Base-by-base conservation (phyloP, 352 stramenopile genomes). In the Phytophthora constricta region DNA sequence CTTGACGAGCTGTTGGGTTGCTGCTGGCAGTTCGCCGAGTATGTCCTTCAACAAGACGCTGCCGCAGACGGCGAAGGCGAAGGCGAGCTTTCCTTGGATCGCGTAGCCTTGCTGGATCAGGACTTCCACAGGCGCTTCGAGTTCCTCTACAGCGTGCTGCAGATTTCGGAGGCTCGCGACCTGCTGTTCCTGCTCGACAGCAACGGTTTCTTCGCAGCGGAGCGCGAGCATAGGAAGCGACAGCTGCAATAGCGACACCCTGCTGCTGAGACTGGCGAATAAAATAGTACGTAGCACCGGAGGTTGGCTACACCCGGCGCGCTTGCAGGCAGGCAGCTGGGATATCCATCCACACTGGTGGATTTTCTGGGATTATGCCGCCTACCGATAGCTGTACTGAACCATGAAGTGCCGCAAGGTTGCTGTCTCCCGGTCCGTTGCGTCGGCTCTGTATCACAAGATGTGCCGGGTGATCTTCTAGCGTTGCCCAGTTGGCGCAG, bases 11-110 rank as follows among this genome's bases (percentile, higher is more conserved):
- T 93, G 27, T 48, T 95, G 20, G 47, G 45, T 27, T 86, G 79
- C 59, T 91, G 79, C 71, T 93, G 87, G 87, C 58, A 76, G 26
- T 92, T 95, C 46, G 72, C 76, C n/a, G 84, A 93, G 53, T 90
- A 86, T 59, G 67, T 86, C 5, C 22, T 85, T 66, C 75, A 86
- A 51, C 63, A 82, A 26, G 69, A 87, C n/a, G 43, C 31, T 19
- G 26, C 51, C 4, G 20, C 41, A 0, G 34, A 48, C 9, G 26
- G 26, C 10, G 47, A 7, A 17, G 20, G 42, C 20, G 22, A 62
- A 17, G 20, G 42, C 20, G 22, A 62, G 28, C 62, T 84, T 2
- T 79, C 70, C 9, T 23, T 58, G 8, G 69, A 80, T 28, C 70
- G 72, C 33, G 56, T 90, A 23, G 58, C 68, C 5, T 37, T 78